These are phyloP conservation scores for Delonix regia DNA, from an alignment of 306 rosid species.

Conservation along the genomic window DNA sequence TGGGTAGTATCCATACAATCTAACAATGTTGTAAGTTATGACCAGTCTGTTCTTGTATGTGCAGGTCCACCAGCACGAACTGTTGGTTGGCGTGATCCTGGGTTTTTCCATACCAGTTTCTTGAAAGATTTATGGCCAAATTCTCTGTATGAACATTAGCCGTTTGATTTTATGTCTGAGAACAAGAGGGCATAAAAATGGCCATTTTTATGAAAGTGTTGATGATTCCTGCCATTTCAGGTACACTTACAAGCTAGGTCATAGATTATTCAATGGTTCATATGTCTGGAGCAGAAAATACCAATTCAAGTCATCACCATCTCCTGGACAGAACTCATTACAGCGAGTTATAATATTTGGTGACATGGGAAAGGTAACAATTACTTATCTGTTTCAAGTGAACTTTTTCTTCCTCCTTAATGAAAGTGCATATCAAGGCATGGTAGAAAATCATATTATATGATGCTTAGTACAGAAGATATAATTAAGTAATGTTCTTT, in stretches of 20 bases:
- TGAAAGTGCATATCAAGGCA: too few species aligned
- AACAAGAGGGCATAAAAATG: not conserved
- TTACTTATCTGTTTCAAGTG: not conserved
- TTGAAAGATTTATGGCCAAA: conserved; percentile 74
- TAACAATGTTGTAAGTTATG: too few species aligned
- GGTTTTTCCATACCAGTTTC: conserved; percentile 83
- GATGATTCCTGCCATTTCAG: conserved; percentile 29
- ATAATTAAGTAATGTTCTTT: too few species aligned
- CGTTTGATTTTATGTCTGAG: conserved; percentile 11
- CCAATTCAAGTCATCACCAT: conserved; percentile 72
- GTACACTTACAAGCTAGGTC: conserved; percentile 58
- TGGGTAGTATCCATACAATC: too few species aligned
- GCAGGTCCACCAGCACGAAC: conserved; percentile 77
- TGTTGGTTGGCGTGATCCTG: conserved; percentile 91
- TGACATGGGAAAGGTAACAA: conserved; percentile 86
- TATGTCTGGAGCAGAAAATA: conserved; percentile 58
- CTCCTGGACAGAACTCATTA: conserved; percentile 76
- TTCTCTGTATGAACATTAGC: conserved; percentile 37
- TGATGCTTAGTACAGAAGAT: too few species aligned
- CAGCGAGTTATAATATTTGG: conserved; percentile 82
- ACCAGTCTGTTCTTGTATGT: not conserved
- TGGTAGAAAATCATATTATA: too few species aligned
- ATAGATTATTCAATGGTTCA: conserved; percentile 44
- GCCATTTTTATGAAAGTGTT: not conserved
- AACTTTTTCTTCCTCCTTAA: not conserved